phyloP scores from a whole-genome alignment of 495 filamentous ascomycete genomes.

The Aspergillus affinis region DNA sequence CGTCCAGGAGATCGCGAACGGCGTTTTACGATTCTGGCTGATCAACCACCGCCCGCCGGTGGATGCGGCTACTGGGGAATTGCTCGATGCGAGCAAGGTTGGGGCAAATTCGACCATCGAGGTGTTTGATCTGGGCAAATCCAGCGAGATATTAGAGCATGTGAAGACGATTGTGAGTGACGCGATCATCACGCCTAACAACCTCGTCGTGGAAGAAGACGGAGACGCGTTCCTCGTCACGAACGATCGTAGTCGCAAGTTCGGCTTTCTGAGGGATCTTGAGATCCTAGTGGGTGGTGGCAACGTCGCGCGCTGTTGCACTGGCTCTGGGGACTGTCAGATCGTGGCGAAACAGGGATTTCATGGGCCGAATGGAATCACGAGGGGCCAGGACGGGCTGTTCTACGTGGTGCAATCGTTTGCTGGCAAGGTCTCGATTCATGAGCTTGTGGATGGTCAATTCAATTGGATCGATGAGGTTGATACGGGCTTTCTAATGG shows the following conservation, averaged over 20 bases:
- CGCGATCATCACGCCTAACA: constrained; percentile 35
- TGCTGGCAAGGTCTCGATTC: constrained; percentile 25
- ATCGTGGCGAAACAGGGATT: constrained; percentile 20
- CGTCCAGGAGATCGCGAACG: constrained; percentile 13
- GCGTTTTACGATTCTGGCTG: constrained; percentile 31
- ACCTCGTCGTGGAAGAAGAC: constrained; percentile 29
- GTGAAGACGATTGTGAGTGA: constrained; percentile 30
- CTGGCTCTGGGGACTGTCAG: constrained; percentile 28
- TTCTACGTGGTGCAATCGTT: constrained; percentile 32
- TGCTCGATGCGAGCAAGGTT: constrained; percentile 24
- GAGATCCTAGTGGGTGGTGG: constrained; percentile 17
- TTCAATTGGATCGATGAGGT: constrained; percentile 28
- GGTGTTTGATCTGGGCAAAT: constrained; percentile 22
- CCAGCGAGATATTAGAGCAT: constrained; percentile 21
- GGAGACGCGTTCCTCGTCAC: constrained; percentile 29
- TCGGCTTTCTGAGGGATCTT: constrained; percentile 23
- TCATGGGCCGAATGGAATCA: constrained; percentile 35
- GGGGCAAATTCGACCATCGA: constrained; percentile 44
- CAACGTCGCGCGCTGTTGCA: constrained; percentile 18
- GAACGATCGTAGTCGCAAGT: constrained; percentile 35
- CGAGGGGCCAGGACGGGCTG: constrained; percentile 18
- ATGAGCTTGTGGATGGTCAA: constrained; percentile 17
- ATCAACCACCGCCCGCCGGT: constrained; percentile 42
- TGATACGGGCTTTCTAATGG: constrained; percentile 26
- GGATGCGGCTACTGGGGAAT: constrained; percentile 27